Percentiles rank a stretch among this genome's conserved stretches.
Evolutionary conservation across 2,329 filamentous ascomycete species (phyloP).

Genomic region (Colletotrichum sp.): DNA sequence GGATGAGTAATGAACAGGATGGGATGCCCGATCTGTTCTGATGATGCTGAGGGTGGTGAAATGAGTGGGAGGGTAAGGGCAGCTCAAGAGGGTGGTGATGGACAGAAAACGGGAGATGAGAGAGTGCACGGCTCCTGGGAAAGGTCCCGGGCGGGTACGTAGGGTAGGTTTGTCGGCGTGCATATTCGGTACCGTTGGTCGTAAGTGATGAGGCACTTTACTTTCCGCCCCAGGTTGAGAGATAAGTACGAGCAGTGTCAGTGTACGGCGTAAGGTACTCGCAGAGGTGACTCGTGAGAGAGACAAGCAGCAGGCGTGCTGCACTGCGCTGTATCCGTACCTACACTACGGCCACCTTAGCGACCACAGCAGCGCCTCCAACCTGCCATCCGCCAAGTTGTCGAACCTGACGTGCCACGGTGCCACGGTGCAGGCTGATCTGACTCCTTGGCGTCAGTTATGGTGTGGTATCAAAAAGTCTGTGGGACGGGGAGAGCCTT

Average conservation of each 20-base stretch:
- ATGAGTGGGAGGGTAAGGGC: background rate
- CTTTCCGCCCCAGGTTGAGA: background rate
- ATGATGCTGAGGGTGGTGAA: background rate
- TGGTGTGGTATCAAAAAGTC: conserved; percentile 11
- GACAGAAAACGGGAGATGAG: background rate
- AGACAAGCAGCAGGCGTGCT: background rate
- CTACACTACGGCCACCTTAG: background rate
- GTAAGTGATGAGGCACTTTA: background rate
- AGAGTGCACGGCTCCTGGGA: background rate
- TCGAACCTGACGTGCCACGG: conserved; percentile 13
- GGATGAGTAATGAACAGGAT: background rate
- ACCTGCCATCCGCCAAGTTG: conserved; percentile 16
- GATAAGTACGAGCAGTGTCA: background rate
- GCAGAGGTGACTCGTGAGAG: background rate
- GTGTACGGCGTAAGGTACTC: background rate
- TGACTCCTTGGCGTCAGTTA: conserved; percentile 18
- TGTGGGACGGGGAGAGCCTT: conserved; percentile 17
- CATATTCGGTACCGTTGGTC: background rate
- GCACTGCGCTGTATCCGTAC: background rate
- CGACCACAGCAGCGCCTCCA: background rate
- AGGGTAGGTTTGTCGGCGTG: background rate
- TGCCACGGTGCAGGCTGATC: conserved; percentile 15
- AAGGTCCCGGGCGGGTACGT: background rate
- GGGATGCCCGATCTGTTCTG: background rate
- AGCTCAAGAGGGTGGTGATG: background rate